These are phyloP conservation scores for Ophiostoma tasmaniense DNA, from an alignment of 2,329 filamentous ascomycete species.

Conservation along the genomic window DNA sequence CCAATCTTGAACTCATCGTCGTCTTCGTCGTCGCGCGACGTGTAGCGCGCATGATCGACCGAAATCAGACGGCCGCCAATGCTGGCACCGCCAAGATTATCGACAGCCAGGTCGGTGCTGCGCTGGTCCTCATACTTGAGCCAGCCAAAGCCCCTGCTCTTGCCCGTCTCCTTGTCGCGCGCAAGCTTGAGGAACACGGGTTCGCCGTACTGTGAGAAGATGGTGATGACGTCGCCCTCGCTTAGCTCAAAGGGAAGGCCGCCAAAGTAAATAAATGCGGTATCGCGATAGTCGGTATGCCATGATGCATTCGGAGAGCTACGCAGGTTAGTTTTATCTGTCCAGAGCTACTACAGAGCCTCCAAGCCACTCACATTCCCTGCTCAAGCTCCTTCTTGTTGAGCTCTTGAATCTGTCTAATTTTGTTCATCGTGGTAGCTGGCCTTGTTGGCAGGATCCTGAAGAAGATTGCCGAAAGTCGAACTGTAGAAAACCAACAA, in stretches of 20 bases:
- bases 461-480: background rate
- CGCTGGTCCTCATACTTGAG: slow-evolving; percentile 97
- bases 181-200: slow-evolving; percentile 87
- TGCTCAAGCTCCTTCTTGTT: slow-evolving; percentile 93
- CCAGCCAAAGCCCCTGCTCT: slow-evolving; percentile 90
- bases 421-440: slow-evolving; percentile 68
- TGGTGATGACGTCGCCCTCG: slow-evolving; percentile 90
- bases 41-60: slow-evolving; percentile 91
- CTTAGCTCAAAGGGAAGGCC: slow-evolving; percentile 86
- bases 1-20: slow-evolving; percentile 50
- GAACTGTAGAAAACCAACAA: background rate
- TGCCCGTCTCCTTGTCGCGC: slow-evolving; percentile 92
- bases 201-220: slow-evolving; percentile 95
- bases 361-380: slow-evolving; percentile 52
- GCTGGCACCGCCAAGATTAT: slow-evolving; percentile 83
- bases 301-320: slow-evolving; percentile 82
- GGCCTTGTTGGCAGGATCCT: background rate
- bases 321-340: slow-evolving; percentile 1
- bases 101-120: slow-evolving; percentile 89
- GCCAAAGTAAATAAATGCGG: slow-evolving; percentile 93
- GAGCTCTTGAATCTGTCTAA: slow-evolving; percentile 82
- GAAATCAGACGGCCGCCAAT: slow-evolving; percentile 72
- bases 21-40: slow-evolving; percentile 71
- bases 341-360: background rate
- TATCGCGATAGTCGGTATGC: slow-evolving; percentile 94